Evolutionary conservation across 441 rosid species (phyloP), one percentile per base, ranked within the genome.

Genomic region (Flueggea neowawraea): DNA sequence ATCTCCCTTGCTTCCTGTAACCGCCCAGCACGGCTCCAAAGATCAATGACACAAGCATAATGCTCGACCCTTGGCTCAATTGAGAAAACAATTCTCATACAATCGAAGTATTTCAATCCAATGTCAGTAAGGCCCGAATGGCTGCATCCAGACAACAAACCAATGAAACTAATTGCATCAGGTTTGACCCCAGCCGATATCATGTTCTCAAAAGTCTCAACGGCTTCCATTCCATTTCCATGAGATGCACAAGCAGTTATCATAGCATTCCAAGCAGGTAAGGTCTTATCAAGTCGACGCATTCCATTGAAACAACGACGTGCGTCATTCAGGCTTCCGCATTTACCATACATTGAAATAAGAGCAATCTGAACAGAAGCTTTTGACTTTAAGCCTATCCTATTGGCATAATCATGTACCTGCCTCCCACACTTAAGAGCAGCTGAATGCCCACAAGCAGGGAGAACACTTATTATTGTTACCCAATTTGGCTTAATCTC

Each of bases 261-360:
- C 88, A 85, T 85, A 56, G 73, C 61, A 65, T 85, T 87, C 91
- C 91, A 83, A 0, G 86, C 64, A 2, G 74, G 73, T 14, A 52
- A 22, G 66, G 16, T 84, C 75, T 60, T 74, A 61, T 62, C 16
- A 36, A 32, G 75, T 53, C 3, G 13, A 33, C 2, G 2, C 80
- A 88, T 82, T 57, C 55, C 55, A 59, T 86, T 69, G 47, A 89
- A 89, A 76, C 79, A 33, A 6, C 77, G 78, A 39, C 66, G 79
- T 11, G 97, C 92, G 66, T 73, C 80, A 22, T 57, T 79, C 70
- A 87, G 75, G 59, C 78, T 73, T 61, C 97, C 97, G 15, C 90
- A 78, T 76, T 92, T 85, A 43, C 87, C 83, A 70, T 89, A 76
- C 92, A 91, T 87, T 70, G 74, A 86, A 66, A 89, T 81, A 58